These are phyloP conservation scores for Phytophthora citrophthora DNA, from an alignment of 352 stramenopile genomes.

Conservation along the genomic window DNA sequence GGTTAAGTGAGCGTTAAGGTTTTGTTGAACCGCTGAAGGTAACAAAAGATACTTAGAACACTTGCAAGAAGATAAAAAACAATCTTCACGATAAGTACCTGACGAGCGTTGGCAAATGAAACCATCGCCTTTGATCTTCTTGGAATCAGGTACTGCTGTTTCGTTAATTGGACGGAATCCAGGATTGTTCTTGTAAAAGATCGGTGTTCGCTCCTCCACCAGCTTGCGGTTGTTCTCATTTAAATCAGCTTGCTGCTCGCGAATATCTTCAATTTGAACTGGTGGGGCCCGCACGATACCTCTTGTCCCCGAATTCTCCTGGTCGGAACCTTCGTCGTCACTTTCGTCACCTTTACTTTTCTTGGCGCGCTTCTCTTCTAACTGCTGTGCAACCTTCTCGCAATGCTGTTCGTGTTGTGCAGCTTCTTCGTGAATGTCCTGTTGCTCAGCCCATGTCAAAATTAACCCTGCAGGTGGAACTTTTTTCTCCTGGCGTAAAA, in stretches of 20 bases:
- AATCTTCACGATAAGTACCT: slow-evolving; percentile 34
- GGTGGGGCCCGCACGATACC: slow-evolving; percentile 52
- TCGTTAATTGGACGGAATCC: slow-evolving; percentile 58
- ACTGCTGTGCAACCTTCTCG: slow-evolving; percentile 27
- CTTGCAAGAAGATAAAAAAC: neutral
- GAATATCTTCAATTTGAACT: slow-evolving; percentile 43
- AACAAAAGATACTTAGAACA: slow-evolving; percentile 8
- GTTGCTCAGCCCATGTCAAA: slow-evolving; percentile 52
- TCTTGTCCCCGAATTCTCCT: slow-evolving; percentile 32
- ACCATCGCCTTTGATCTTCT: slow-evolving; percentile 51
- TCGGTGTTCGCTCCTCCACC: slow-evolving; percentile 59
- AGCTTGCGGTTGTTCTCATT: slow-evolving; percentile 57
- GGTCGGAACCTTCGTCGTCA: slow-evolving; percentile 63
- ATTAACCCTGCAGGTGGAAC: slow-evolving; percentile 28
- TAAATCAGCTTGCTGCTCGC: slow-evolving; percentile 51
- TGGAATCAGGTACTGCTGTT: slow-evolving; percentile 26
- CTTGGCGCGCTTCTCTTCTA: slow-evolving; percentile 11
- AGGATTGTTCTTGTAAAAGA: slow-evolving; percentile 84
- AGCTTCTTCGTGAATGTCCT: slow-evolving; percentile 36
- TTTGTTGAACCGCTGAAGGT: slow-evolving; percentile 61
- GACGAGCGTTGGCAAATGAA: slow-evolving; percentile 82
- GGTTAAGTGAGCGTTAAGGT: slow-evolving; percentile 81
- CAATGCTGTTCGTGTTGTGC: slow-evolving; percentile 36
- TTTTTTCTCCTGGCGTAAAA: slow-evolving; percentile 51
- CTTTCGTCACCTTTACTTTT: slow-evolving; percentile 29